Percentiles rank a stretch among this genome's conserved stretches.
Conservation (phyloP, 2,329 filamentous ascomycete species). For the Spiromastix sp. region DNA sequence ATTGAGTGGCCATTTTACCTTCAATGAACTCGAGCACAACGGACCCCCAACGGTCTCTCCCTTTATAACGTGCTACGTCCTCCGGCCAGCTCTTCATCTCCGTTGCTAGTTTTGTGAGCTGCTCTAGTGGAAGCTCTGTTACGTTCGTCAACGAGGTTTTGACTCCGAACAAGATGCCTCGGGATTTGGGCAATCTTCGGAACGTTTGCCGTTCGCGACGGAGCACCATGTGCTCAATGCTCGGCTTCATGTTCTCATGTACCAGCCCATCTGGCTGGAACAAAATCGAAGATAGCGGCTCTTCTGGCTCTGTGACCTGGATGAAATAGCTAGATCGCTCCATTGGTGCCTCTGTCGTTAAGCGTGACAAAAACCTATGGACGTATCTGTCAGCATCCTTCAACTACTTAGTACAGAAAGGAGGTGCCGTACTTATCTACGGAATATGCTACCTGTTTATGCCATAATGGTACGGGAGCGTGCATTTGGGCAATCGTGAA, state of each 20-base stretch:
- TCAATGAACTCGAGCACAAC: slow-evolving; percentile 25
- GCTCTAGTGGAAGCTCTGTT: slow-evolving; percentile 29
- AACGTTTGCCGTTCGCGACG: slow-evolving; percentile 43
- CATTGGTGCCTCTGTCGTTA: slow-evolving; percentile 35
- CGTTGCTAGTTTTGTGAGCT: slow-evolving; percentile 32
- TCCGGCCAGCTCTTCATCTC: slow-evolving; percentile 37
- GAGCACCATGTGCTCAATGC: slow-evolving; percentile 34
- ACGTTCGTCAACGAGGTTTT: slow-evolving; percentile 37
- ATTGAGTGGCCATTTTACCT: not conserved
- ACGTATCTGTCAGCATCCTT: too few relatives aligned
- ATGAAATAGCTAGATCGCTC: slow-evolving; percentile 42
- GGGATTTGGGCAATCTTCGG: slow-evolving; percentile 32
- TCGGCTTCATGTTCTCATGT: slow-evolving; percentile 26
- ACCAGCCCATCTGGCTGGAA: slow-evolving; percentile 34
- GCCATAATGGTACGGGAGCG: slow-evolving; percentile 39
- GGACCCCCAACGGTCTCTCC: slow-evolving; percentile 32
- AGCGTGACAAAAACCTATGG: slow-evolving; percentile 36
- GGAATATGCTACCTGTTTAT: slow-evolving; percentile 33
- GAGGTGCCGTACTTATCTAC: slow-evolving; percentile 31
- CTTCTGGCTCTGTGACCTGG: slow-evolving; percentile 32
- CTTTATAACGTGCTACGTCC: slow-evolving; percentile 36
- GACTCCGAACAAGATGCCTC: slow-evolving; percentile 40
- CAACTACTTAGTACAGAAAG: slow-evolving; percentile 5
- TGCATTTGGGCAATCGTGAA: slow-evolving; percentile 39
- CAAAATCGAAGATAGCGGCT: slow-evolving; percentile 32